Percentiles rank a stretch among this genome's conserved stretches.
Conservation (phyloP, 139 green algal species). For the Haematococcus lacustris region DNA sequence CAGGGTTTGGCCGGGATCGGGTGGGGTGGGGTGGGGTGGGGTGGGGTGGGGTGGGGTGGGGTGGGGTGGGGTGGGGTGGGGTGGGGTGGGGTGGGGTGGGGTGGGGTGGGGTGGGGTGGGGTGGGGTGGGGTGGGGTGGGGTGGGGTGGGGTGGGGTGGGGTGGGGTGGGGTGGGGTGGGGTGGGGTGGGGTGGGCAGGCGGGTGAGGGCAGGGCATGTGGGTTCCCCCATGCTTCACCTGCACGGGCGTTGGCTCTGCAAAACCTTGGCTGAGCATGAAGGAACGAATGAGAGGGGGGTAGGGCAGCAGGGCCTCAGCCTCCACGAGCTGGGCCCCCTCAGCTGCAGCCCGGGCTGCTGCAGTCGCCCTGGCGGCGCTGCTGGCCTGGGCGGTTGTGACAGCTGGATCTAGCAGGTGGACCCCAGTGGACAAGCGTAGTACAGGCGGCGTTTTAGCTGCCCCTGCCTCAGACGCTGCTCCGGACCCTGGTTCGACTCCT, state of each 20-base stretch:
- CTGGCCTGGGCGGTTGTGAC: not conserved
- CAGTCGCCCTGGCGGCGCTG: not conserved
- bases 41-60: too few species aligned
- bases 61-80: too few species aligned
- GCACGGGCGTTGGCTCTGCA: constrained; percentile 61
- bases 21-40: too few species aligned
- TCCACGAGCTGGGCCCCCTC: not conserved
- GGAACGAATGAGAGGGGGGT: not conserved
- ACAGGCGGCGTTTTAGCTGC: not conserved
- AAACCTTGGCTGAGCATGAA: constrained; percentile 55
- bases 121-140: not conserved
- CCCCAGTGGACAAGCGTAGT: constrained; percentile 1
- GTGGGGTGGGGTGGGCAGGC: not conserved
- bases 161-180: not conserved
- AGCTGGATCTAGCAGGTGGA: constrained; percentile 1
- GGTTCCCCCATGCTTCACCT: constrained; percentile 21
- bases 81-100: too few species aligned
- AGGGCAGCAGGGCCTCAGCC: constrained; percentile 1
- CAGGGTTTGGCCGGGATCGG: too few species aligned
- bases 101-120: not conserved
- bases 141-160: not conserved
- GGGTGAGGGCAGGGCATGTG: not conserved
- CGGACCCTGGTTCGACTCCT: not conserved
- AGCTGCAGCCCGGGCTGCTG: not conserved
- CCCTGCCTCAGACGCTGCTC: not conserved